Evolutionary conservation across 164 flowering plant genomes (phyloP).

Genomic region (Chimonanthus salicifolius): DNA sequence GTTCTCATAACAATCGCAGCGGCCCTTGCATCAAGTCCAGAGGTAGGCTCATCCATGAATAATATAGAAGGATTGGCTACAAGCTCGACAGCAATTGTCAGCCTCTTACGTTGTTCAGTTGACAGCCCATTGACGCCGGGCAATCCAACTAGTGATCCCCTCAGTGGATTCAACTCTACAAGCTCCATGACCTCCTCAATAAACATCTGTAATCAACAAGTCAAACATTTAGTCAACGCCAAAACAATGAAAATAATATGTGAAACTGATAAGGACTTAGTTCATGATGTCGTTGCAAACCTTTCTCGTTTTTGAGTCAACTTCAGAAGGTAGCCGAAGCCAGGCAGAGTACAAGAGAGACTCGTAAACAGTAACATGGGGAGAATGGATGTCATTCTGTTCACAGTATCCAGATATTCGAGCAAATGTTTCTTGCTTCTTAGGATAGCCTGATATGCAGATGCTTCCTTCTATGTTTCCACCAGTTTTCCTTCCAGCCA

Average conservation of each 20-base stretch:
- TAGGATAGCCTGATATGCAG: constrained; percentile 42
- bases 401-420: constrained; percentile 53
- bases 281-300: constrained; percentile 12
- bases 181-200: constrained; percentile 31
- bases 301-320: constrained; percentile 25
- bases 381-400: constrained; percentile 27
- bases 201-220: constrained; percentile 33
- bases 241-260: neutral
- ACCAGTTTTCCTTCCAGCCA: constrained; percentile 48
- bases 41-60: too few species aligned
- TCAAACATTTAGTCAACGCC: neutral
- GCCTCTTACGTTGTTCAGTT: too few species aligned
- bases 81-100: too few species aligned
- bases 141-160: constrained; percentile 38
- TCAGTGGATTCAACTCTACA: constrained; percentile 19
- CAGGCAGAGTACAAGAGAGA: constrained; percentile 43
- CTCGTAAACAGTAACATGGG: constrained; percentile 41
- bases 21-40: too few species aligned
- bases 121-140: too few species aligned
- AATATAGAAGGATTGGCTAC: too few species aligned
- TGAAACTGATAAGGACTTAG: neutral
- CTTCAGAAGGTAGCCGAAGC: constrained; percentile 41
- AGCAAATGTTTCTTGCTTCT: constrained; percentile 51
- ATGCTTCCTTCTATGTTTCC: constrained; percentile 44
- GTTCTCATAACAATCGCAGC: too few species aligned